These are phyloP conservation scores for Candolleomyces aberdarensis DNA, from an alignment of 768 basidiomycete species.

Conservation along the genomic window DNA sequence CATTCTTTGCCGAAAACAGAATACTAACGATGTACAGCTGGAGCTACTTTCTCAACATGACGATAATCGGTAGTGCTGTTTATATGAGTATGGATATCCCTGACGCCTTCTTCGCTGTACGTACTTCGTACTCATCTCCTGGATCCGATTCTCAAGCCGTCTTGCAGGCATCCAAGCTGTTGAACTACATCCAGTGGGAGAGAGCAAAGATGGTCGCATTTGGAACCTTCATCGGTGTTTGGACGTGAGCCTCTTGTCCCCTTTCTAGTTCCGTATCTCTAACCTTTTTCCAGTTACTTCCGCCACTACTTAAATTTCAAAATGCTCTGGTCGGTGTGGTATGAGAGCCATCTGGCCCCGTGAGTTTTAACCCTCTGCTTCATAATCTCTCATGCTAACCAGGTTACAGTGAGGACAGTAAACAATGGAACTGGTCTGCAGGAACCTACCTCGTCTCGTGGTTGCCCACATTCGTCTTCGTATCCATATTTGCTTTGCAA, in stretches of 20 bases:
- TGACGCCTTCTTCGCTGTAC: slow-evolving; percentile 81
- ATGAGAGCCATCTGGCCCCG: slow-evolving; percentile 73
- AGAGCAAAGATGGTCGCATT: slow-evolving; percentile 62
- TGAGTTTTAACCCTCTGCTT: slow-evolving; percentile 33
- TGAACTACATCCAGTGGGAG: slow-evolving; percentile 82
- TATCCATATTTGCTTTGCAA: slow-evolving; percentile 72
- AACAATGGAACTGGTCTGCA: slow-evolving; percentile 53
- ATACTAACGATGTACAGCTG: slow-evolving; percentile 44
- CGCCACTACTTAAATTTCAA: slow-evolving; percentile 86
- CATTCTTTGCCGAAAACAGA: too few species aligned
- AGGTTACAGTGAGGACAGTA: slow-evolving; percentile 45
- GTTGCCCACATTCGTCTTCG: slow-evolving; percentile 82
- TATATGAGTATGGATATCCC: slow-evolving; percentile 99
- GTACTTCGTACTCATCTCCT: slow-evolving; percentile 21
- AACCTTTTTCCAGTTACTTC: slow-evolving; percentile 63
- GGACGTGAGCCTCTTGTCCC: slow-evolving; percentile 62
- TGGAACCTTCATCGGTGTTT: slow-evolving; percentile 60
- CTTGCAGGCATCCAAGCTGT: slow-evolving; percentile 70
- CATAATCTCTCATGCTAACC: not conserved
- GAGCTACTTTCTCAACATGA: slow-evolving; percentile 81
- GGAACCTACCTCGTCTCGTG: slow-evolving; percentile 73
- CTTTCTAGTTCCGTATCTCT: not conserved
- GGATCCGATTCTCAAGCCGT: not conserved
- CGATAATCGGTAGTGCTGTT: slow-evolving; percentile 85
- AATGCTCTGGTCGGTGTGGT: slow-evolving; percentile 88